Base-by-base conservation (phyloP, 148 eudicot species). In the Drosera capensis region DNA sequence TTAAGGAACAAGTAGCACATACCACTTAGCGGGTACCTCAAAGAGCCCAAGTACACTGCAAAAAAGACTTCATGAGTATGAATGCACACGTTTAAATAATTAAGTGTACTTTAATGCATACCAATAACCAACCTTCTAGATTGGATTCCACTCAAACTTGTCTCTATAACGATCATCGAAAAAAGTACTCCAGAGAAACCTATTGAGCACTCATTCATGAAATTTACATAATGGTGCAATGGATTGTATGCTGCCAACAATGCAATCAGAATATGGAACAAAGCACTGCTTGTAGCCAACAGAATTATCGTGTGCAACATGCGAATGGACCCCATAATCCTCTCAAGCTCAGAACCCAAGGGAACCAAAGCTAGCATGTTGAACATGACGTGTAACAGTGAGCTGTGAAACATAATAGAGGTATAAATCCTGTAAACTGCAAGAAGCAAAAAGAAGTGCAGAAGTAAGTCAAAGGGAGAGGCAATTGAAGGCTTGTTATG, bases 361-460 rank as follows among this genome's bases (percentile, higher is more conserved):
- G 97, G 97, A 60, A 88, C 94, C 62, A 88, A 57, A 23, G 97
- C 94, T 72, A 78, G 40, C 97, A 88, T 88, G 56, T 88, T 88
- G 72, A 88, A 83, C 48, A 83, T 51, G 69, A 83, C 81, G 63
- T 88, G 97, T 2, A 88, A 81, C 65, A 88, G 41, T 13, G 94
- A 88, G 45, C 81, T 94, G 47, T 88, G 97, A 60, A 88, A 88
- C 20, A 88, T 31, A 49, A 83, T 54, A 28, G 94, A 68, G 17
- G 92, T 80, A 55, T 55, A 88, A 49, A 75, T 62, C 76, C 97
- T 74, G 84, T 80, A 82, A 58, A 88, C 94, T 87, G 80, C 48
- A 31, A 50, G n/a, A n/a, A 44, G 17, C 43, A 47, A 47, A 46
- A 23, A n/a, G n/a, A n/a, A n/a, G n/a, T n/a, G n/a, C n/a, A n/a